Base-by-base conservation (phyloP, 345 rosid species). In the Linum lewisii region DNA sequence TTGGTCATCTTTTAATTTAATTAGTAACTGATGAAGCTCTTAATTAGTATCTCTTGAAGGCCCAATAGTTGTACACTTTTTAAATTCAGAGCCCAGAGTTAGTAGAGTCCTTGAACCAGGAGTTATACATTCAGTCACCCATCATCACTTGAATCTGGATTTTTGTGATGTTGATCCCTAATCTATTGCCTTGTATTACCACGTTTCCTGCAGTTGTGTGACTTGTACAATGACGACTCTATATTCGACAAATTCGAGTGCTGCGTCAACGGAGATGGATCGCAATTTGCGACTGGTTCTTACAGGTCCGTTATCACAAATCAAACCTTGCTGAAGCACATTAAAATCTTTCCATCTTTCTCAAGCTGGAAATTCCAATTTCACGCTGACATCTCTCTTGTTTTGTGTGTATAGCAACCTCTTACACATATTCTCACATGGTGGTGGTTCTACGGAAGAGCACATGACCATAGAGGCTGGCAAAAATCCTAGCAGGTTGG, bases 191-290 rank as follows among this genome's bases (percentile, higher is more conserved):
- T 51, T 26, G 29, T 34, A 53, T 50, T 57, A 36, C 22, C 32
- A 25, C 56, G 64, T 65, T 54, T 63, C 50, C 29, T 75, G 80
- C 85, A 84, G 91, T 67, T 84, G 16, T 70, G 77, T 42, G 87
- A 84, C 29, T 63, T 82, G 65, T 84, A 84, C 68, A 75, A 80
- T 64, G 64, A 75, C 29, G 87, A 84, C 64, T 64, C 79, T 54
- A 82, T 84, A 72, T 84, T 84, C 66, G 91, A 84, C 66, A 84
- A 82, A 69, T 84, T 84, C 70, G 84, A 75, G 37, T 84, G 91
- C 77, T 82, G 80, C 71, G 21, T 80, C 64, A 80, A 84, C 54
- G 79, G 85, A 64, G 78, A 77, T 73, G 87, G 87, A 56, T 67
- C 67, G 63, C 73, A 70, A 51, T 77, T 80, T 68, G 91, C 91